Percentiles rank a stretch among this genome's conserved stretches.
phyloP scores from a whole-genome alignment of 1,284 basidiomycete genomes.

The Trichosporon sp. region DNA sequence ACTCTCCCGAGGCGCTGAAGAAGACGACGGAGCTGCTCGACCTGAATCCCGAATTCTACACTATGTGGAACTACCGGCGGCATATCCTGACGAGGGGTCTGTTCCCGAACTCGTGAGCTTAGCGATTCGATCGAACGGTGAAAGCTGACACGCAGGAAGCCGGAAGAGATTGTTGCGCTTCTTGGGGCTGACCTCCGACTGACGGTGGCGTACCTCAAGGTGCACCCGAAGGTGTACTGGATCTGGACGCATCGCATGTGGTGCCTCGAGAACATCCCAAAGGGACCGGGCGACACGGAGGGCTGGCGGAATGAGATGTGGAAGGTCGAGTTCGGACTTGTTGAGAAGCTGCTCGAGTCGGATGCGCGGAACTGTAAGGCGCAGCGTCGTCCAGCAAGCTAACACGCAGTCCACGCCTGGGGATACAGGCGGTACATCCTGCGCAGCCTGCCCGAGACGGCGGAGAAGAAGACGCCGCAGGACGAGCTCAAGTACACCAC shows the following conservation, averaged over 20 bases:
- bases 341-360: conserved; percentile 83
- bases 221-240: conserved; percentile 91
- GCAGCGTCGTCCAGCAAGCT: not conserved
- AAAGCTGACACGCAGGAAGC: conserved; percentile 31
- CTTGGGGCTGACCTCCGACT: conserved; percentile 75
- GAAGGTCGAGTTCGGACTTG: conserved; percentile 78
- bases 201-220: conserved; percentile 75
- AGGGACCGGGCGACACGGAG: conserved; percentile 62
- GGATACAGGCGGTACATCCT: conserved; percentile 83
- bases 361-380: conserved; percentile 83
- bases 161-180: conserved; percentile 65
- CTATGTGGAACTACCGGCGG: conserved; percentile 88
- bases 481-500: conserved; percentile 79
- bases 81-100: conserved; percentile 72
- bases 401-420: conserved; percentile 80
- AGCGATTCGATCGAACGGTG: not conserved
- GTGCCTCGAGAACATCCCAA: conserved; percentile 82
- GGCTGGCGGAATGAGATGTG: conserved; percentile 76
- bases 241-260: conserved; percentile 95
- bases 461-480: conserved; percentile 52
- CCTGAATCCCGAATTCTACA: conserved; percentile 86
- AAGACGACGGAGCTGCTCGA: conserved; percentile 76
- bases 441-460: conserved; percentile 63
- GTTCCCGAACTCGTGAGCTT: conserved; percentile 66
- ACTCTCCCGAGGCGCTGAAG: conserved; percentile 68